These are phyloP conservation scores for Hyaloperonospora arabidopsidis DNA, from an alignment of 352 stramenopile genomes.

Conservation along the genomic window DNA sequence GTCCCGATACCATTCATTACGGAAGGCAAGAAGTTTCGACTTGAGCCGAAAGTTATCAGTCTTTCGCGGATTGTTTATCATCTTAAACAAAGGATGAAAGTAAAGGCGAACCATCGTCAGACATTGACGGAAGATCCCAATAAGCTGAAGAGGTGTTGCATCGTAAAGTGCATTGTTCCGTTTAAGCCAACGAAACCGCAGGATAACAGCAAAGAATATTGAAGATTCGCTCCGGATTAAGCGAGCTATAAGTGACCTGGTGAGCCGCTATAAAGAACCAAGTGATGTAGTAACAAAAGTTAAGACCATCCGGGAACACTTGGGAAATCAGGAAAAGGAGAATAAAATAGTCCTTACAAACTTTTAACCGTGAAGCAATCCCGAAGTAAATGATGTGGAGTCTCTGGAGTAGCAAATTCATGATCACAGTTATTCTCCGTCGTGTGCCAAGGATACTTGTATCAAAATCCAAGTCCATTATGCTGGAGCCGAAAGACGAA, in stretches of 20 bases:
- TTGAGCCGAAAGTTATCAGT: background rate
- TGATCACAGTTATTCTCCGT: slow-evolving; percentile 1
- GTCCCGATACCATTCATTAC: background rate
- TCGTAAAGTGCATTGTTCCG: slow-evolving; percentile 11
- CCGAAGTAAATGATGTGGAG: slow-evolving; percentile 1
- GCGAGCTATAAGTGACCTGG: background rate
- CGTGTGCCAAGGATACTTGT: slow-evolving; percentile 4
- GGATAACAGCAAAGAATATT: slow-evolving; percentile 4
- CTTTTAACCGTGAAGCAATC: slow-evolving; percentile 1
- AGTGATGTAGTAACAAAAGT: background rate
- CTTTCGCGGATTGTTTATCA: background rate
- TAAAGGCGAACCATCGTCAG: slow-evolving; percentile 4
- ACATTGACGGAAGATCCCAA: background rate
- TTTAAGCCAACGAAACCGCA: slow-evolving; percentile 5
- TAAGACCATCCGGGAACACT: background rate
- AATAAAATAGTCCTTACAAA: background rate
- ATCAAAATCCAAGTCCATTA: slow-evolving; percentile 8
- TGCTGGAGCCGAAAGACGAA: slow-evolving; percentile 8
- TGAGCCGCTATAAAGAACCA: background rate
- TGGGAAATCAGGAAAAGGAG: slow-evolving; percentile 1
- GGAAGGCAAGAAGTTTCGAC: background rate
- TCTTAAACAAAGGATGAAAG: slow-evolving; percentile 3
- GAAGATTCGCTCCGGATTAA: background rate
- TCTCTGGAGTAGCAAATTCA: background rate
- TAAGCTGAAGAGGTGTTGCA: background rate